Conservation (phyloP, 208 protist genomes). For the Crithidia acanthocephali region DNA sequence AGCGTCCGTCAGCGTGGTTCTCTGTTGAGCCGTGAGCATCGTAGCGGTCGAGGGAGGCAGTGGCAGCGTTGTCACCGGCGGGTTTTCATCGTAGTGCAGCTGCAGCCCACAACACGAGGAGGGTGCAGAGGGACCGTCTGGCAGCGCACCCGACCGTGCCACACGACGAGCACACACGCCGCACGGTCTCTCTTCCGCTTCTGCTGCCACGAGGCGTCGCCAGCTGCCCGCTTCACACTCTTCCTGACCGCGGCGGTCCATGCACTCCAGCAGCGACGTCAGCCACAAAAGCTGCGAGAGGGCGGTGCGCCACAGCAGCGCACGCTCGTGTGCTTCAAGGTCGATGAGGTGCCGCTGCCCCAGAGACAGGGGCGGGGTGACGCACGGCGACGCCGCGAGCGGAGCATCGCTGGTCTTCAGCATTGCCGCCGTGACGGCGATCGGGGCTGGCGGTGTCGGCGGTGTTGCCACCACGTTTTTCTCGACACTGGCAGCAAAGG, state of each 20-base stretch:
- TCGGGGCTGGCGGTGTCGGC: background rate
- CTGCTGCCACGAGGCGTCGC: background rate
- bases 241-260: slow-evolving; percentile 10
- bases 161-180: no score
- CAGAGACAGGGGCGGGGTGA: background rate
- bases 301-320: slow-evolving; percentile 2
- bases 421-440: background rate
- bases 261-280: slow-evolving; percentile 1
- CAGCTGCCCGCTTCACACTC: background rate
- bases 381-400: background rate
- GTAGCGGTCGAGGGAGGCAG: background rate
- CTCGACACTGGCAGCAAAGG: background rate
- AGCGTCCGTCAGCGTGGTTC: no score
- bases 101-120: background rate
- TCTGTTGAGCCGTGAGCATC: no score
- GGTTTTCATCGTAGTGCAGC: slow-evolving; percentile 4
- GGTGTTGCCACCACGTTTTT: background rate
- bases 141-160: background rate
- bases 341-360: slow-evolving; percentile 14
- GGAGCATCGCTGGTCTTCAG: background rate
- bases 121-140: background rate
- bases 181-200: background rate
- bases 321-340: slow-evolving; percentile 16
- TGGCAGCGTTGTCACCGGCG: background rate
- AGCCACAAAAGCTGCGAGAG: slow-evolving; percentile 21